phyloP scores from a whole-genome alignment of 176 grass and related monocot species.

The Oryza glumipatula region DNA sequence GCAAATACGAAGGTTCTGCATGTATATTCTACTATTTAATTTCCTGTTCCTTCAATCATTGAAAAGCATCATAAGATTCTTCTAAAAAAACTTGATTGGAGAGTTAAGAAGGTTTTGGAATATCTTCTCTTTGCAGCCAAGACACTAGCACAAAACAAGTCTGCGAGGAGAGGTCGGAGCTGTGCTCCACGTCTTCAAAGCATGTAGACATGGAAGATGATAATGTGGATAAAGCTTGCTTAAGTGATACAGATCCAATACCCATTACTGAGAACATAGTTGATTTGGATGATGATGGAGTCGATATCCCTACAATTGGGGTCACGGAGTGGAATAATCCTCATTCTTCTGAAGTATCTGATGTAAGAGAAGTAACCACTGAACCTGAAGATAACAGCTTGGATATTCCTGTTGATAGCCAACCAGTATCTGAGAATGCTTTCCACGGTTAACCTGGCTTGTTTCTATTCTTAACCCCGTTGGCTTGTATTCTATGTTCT shows the following conservation, averaged over 20 bases:
- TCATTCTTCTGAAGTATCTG: constrained; percentile 58
- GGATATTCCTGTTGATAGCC: constrained; percentile 76
- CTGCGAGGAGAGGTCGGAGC: constrained; percentile 75
- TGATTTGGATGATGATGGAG: constrained; percentile 60
- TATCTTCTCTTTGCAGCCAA: constrained; percentile 60
- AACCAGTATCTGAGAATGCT: constrained; percentile 39
- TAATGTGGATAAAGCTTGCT: constrained; percentile 84
- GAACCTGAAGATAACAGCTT: constrained; percentile 70
- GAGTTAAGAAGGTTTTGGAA: background rate
- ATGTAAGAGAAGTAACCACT: constrained; percentile 72
- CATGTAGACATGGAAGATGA: constrained; percentile 64
- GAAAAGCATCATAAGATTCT: background rate
- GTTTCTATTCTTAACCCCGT: background rate
- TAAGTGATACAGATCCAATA: constrained; percentile 67
- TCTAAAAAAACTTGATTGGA: constrained; percentile 13
- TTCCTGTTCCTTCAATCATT: constrained; percentile 3
- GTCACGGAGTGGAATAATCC: constrained; percentile 61
- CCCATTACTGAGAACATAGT: constrained; percentile 53
- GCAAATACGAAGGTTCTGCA: constrained; percentile 65
- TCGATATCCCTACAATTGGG: constrained; percentile 68
- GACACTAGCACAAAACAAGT: constrained; percentile 77
- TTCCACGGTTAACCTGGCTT: constrained; percentile 16
- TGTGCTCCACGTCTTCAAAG: constrained; percentile 63
- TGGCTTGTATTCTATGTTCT: constrained; percentile 11
- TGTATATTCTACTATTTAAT: constrained; percentile 29